These are phyloP conservation scores for Narthecium ossifragum DNA, from an alignment of 106 monocot genomes.

Conservation along the genomic window DNA sequence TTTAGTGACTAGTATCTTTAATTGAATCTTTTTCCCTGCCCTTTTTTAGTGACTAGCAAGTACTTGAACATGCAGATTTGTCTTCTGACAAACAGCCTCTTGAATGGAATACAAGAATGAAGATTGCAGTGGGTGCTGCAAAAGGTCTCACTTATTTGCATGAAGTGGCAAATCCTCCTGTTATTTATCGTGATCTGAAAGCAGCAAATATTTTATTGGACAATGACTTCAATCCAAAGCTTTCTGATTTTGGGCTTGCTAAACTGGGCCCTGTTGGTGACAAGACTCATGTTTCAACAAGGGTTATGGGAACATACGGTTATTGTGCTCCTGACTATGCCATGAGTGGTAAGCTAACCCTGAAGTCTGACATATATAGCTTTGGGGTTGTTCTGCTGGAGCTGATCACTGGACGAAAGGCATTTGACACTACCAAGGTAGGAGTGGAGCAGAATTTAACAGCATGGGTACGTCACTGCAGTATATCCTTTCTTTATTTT, in stretches of 20 bases:
- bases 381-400: slow-evolving; percentile 66
- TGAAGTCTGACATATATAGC: slow-evolving; percentile 68
- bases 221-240: slow-evolving; percentile 55
- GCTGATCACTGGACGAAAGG: slow-evolving; percentile 53
- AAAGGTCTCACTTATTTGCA: slow-evolving; percentile 60
- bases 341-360: slow-evolving; percentile 56
- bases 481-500: too few species aligned
- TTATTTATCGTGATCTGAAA: slow-evolving; percentile 73
- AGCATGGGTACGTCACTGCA: slow-evolving; percentile 43
- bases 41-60: background rate
- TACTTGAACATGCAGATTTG: slow-evolving; percentile 22
- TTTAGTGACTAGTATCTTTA: background rate
- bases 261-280: slow-evolving; percentile 74
- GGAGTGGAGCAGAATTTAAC: slow-evolving; percentile 42
- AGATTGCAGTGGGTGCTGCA: slow-evolving; percentile 62
- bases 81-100: slow-evolving; percentile 32
- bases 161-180: slow-evolving; percentile 58
- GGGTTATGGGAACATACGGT: slow-evolving; percentile 82
- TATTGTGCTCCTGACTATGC: slow-evolving; percentile 81
- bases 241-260: slow-evolving; percentile 79
- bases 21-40: background rate
- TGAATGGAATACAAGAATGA: slow-evolving; percentile 63
- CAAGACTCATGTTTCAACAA: slow-evolving; percentile 68
- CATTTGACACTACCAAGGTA: slow-evolving; percentile 33
- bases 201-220: slow-evolving; percentile 59